Conservation (phyloP, 23 red algal genomes). For the Gracilaria gracilis region DNA sequence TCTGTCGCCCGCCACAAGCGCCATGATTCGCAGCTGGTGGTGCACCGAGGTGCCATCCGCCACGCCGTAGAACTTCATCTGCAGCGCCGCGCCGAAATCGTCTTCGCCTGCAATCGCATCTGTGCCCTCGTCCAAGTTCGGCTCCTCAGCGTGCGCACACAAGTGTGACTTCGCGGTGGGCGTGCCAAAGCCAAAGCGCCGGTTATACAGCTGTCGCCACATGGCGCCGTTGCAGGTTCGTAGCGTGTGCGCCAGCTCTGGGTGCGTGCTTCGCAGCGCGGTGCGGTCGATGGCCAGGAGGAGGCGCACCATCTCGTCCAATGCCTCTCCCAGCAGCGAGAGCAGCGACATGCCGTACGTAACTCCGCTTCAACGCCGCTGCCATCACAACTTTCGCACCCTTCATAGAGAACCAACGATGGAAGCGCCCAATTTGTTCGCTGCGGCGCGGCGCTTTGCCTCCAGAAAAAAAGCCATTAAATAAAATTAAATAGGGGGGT, state of each 20-base stretch:
- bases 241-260: background rate
- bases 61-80: background rate
- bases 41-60: background rate
- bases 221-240: background rate
- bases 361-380: too few species aligned
- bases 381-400: too few species aligned
- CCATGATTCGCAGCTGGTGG: background rate
- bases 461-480: too few species aligned
- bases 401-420: too few species aligned
- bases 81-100: background rate
- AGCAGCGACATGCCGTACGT: constrained; percentile 28
- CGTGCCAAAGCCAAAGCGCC: background rate
- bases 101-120: too few species aligned
- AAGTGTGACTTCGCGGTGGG: background rate
- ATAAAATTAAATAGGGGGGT: too few species aligned
- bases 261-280: background rate
- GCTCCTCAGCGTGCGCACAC: too few species aligned
- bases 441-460: too few species aligned
- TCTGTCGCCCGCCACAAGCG: background rate
- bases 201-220: background rate
- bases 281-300: background rate
- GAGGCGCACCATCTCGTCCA: background rate
- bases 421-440: too few species aligned
- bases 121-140: too few species aligned
- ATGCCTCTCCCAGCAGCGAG: background rate